Conservation (phyloP, 2,329 filamentous ascomycete species). For the Periglandula ipomoeae region DNA sequence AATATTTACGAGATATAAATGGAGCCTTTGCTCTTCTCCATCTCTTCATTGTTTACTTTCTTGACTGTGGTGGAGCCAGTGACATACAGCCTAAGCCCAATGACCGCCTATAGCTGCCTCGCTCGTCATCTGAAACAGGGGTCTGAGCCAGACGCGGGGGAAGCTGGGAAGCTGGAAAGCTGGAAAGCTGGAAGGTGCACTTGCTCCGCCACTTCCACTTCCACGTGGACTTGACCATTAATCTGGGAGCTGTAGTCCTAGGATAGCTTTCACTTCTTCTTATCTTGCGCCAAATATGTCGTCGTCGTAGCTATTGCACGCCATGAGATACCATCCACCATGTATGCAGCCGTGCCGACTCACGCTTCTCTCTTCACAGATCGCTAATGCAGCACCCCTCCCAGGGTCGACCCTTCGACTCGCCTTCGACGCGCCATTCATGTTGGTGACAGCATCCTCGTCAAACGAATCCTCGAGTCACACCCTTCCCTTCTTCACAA, state of each 20-base stretch:
- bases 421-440: constrained; percentile 77
- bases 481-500: constrained; percentile 67
- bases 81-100: neutral
- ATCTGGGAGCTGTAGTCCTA: neutral
- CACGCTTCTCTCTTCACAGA: neutral
- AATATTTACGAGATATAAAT: too few relatives aligned
- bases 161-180: too few relatives aligned
- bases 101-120: too few relatives aligned
- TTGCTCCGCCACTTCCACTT: neutral
- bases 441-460: constrained; percentile 61
- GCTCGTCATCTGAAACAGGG: too few relatives aligned
- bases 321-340: constrained; percentile 12
- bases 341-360: constrained; percentile 5
- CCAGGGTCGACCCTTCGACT: constrained; percentile 66
- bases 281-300: neutral
- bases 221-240: neutral
- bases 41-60: too few relatives aligned
- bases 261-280: neutral
- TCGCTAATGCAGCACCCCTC: neutral
- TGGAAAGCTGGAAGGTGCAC: too few relatives aligned
- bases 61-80: neutral
- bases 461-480: constrained; percentile 65
- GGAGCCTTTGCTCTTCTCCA: too few relatives aligned
- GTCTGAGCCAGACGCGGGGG: neutral
- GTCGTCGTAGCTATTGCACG: neutral